These are phyloP conservation scores for Dendrostoma leiphaemia DNA, from an alignment of 2,329 filamentous ascomycete species.

Conservation along the genomic window DNA sequence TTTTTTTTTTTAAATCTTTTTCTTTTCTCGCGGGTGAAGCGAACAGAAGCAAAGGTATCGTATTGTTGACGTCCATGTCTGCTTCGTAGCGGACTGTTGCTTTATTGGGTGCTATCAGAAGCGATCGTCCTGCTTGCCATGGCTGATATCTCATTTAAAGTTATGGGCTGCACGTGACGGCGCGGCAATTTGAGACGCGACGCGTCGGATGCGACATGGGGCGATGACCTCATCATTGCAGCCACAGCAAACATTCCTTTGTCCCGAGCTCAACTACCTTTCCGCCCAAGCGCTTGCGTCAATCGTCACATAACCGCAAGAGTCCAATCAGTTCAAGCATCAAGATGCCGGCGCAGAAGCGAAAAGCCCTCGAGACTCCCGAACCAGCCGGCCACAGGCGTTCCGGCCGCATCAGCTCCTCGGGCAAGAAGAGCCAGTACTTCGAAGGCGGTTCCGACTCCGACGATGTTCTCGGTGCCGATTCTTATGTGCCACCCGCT, in stretches of 20 bases:
- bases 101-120: too few relatives aligned
- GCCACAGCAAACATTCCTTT: not conserved
- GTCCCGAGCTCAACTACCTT: not conserved
- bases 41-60: too few relatives aligned
- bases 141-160: too few relatives aligned
- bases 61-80: too few relatives aligned
- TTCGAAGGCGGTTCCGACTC: slow-evolving; percentile 40
- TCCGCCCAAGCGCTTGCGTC: not conserved
- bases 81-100: too few relatives aligned
- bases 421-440: slow-evolving; percentile 48
- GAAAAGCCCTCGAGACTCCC: slow-evolving; percentile 26
- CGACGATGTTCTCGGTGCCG: slow-evolving; percentile 16
- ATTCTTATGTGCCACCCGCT: not conserved
- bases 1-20: too few relatives aligned
- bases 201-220: not conserved
- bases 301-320: too few relatives aligned
- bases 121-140: too few relatives aligned
- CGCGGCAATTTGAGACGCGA: not conserved
- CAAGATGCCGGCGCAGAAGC: slow-evolving; percentile 11
- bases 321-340: not conserved
- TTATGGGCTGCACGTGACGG: not conserved
- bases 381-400: slow-evolving; percentile 36
- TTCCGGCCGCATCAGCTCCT: slow-evolving; percentile 45
- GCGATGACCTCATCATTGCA: not conserved
- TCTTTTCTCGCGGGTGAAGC: too few relatives aligned